phyloP scores from a whole-genome alignment of 1,139 yeast genomes.

The Suhomyces chickasaworum region DNA sequence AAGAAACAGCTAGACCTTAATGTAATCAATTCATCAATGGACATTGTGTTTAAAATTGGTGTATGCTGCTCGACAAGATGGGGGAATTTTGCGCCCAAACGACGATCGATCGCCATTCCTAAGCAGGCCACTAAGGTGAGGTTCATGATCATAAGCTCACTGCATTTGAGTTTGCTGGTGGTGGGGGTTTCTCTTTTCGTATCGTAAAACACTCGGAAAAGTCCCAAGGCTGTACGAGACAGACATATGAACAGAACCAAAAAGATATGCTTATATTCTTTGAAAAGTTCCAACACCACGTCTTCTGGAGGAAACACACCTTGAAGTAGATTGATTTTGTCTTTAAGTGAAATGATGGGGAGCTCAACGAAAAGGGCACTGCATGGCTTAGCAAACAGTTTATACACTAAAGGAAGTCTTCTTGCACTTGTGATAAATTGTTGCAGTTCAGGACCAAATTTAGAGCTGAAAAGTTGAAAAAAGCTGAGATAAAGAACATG shows the following conservation, averaged over 20 bases:
- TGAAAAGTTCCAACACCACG: slow-evolving; percentile 5
- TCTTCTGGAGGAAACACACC: slow-evolving; percentile 8
- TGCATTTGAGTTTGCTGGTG: slow-evolving; percentile 9
- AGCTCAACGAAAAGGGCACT: slow-evolving; percentile 7
- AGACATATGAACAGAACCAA: slow-evolving; percentile 4
- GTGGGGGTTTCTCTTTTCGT: not conserved
- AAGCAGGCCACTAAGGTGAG: slow-evolving; percentile 22
- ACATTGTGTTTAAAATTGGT: slow-evolving; percentile 16
- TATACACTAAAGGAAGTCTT: slow-evolving; percentile 1
- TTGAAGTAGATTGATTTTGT: slow-evolving; percentile 5
- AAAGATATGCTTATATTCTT: slow-evolving; percentile 4
- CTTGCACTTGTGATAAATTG: not conserved
- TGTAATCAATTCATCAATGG: slow-evolving; percentile 4
- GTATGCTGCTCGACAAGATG: slow-evolving; percentile 27
- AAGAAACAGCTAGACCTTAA: slow-evolving; percentile 23
- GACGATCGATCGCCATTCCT: slow-evolving; percentile 17
- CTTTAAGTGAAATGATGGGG: slow-evolving; percentile 4
- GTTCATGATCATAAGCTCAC: slow-evolving; percentile 37
- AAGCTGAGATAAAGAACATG: slow-evolving; percentile 1
- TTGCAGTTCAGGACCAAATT: slow-evolving; percentile 2
- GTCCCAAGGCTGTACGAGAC: not conserved
- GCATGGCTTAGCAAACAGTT: slow-evolving; percentile 6
- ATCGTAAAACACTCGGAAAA: slow-evolving; percentile 1
- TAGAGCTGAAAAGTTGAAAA: not conserved
- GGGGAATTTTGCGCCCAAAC: slow-evolving; percentile 7